Conservation (phyloP, 306 rosid genomes). For the Bauhinia variegata region DNA sequence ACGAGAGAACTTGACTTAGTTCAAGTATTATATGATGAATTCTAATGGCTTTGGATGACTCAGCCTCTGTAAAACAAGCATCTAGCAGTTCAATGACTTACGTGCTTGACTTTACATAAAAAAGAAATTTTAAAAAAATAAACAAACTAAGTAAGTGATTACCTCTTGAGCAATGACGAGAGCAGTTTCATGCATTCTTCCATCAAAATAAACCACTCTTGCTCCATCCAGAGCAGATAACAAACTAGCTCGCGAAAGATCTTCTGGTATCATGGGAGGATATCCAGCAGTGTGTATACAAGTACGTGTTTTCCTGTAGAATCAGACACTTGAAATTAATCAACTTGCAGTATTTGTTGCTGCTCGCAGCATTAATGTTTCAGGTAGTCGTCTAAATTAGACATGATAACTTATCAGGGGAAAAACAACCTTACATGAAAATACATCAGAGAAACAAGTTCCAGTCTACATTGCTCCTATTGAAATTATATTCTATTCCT, state of each 20-base stretch:
- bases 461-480: not conserved
- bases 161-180: slow-evolving; percentile 87
- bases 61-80: slow-evolving; percentile 11
- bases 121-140: too few relatives aligned
- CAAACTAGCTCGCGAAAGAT: slow-evolving; percentile 59
- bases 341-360: slow-evolving; percentile 21
- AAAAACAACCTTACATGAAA: not conserved
- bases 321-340: slow-evolving; percentile 37
- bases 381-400: slow-evolving; percentile 8
- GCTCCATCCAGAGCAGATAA: slow-evolving; percentile 77
- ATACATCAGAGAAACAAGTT: not conserved
- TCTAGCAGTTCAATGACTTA: not conserved
- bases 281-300: slow-evolving; percentile 80
- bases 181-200: slow-evolving; percentile 70
- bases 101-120: too few relatives aligned
- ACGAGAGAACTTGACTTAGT: not conserved
- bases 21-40: not conserved
- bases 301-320: slow-evolving; percentile 90
- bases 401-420: slow-evolving; percentile 1
- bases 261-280: slow-evolving; percentile 75
- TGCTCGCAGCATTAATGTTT: not conserved
- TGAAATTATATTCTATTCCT: slow-evolving; percentile 12
- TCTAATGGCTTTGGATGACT: slow-evolving; percentile 17
- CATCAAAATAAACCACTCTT: slow-evolving; percentile 73
- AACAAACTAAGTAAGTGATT: too few relatives aligned